Base-by-base conservation (phyloP, 495 filamentous ascomycete species). In the Podospora pseudoanserina region DNA sequence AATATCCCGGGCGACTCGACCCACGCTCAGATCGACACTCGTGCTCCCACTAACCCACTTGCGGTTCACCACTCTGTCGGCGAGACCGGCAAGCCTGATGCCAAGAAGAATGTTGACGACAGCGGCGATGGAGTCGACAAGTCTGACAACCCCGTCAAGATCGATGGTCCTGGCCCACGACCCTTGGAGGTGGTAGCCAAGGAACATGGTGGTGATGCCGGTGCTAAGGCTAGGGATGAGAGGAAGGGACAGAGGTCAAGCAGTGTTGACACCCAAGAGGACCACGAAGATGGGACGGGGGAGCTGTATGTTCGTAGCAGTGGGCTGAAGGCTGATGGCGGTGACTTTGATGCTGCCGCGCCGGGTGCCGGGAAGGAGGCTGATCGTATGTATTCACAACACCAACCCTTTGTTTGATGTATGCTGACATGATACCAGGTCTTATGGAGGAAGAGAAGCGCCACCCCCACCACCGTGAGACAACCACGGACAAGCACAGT, bases 321-420 rank as follows among this genome's bases (percentile, higher is more conserved):
- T 2, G 81, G 81, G 15, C 62, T 89, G 23, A 72, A 75, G 34
- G 87, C 86, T 19, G 87, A 90, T 44, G 88, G 89, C 11, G 88
- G 88, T 0, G 83, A 91, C 65, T 90, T 91, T 68, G 89, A 91
- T 71, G 89, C 87, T 0, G 77, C 82, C 30, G 80, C 79, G 27
- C 84, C 88, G 1, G 88, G 89, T 7, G 89, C 89, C 6, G 88
- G 87, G 0, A 73, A 75, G 44, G 89, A 91, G 74, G 89, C 88
- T 63, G 86, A 89, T 72, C 82, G 88, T 90, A 80, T 79, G 88
- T 83, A 39, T 56, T 49, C 11, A 65, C 60, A 3, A 11, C n/a
- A 6, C 16, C 23, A 3, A 23, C 15, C 18, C 64, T 69, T 68
- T 63, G 6, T 11, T 65, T 59, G 13, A 11, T 0, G n/a, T 28